Evolutionary conservation across 1,284 basidiomycete genomes (phyloP).

Genomic region (Leccinum solheimii): DNA sequence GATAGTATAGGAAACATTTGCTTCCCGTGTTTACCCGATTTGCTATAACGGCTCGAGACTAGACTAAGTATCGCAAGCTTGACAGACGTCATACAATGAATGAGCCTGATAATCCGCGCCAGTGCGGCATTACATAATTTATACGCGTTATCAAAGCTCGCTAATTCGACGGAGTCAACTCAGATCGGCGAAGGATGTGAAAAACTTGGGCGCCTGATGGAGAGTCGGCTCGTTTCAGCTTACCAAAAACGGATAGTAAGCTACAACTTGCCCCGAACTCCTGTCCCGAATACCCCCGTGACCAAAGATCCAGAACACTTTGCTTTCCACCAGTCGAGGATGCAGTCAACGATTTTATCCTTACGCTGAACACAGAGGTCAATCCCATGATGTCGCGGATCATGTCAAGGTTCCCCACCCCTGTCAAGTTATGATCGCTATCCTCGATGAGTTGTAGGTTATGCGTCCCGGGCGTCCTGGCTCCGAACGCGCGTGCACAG

Average conservation of each 20-base stretch:
- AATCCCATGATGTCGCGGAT: too few species aligned
- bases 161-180: too few species aligned
- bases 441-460: slow-evolving; percentile 64
- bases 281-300: slow-evolving; percentile 60
- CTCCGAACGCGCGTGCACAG: slow-evolving; percentile 60
- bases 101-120: neutral
- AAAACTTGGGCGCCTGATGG: too few species aligned
- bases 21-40: too few species aligned
- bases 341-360: slow-evolving; percentile 60
- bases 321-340: slow-evolving; percentile 62
- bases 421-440: slow-evolving; percentile 31
- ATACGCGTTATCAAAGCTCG: too few species aligned
- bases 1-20: too few species aligned
- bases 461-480: slow-evolving; percentile 62
- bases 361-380: slow-evolving; percentile 38
- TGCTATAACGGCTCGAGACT: too few species aligned
- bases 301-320: slow-evolving; percentile 43
- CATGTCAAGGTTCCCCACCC: too few species aligned
- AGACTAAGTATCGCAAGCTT: neutral
- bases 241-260: neutral
- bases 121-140: too few species aligned
- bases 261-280: slow-evolving; percentile 50
- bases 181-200: too few species aligned
- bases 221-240: neutral
- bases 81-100: slow-evolving; percentile 1